Evolutionary conservation across 768 basidiomycete species (phyloP), one percentile per base, ranked within the genome.

Genomic region (Xerocomellus amylosporus): DNA sequence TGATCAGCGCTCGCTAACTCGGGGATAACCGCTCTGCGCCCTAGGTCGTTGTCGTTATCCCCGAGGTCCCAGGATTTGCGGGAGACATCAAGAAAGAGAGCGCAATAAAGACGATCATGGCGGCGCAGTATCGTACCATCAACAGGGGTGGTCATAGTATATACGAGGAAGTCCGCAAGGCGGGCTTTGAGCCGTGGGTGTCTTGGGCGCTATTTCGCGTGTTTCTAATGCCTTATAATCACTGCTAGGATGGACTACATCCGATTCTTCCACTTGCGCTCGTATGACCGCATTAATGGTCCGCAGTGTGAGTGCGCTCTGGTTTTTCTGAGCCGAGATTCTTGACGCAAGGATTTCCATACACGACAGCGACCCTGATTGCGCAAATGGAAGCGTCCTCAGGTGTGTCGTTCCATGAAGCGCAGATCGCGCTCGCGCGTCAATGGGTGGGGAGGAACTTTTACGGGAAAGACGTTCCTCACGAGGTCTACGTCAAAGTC

Each of bases 51-150:
- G 82, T 98, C 14, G 73, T 87, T 19, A 88, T 98, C 48, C 96
- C 95, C 0, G 94, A 96, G 67, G 79, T 97, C 2, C 95, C 95
- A 14, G 94, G 87, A 1, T 97, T 98, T 70, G 78, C 92, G 1
- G 88, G 95, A 3, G 84, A 93, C 67, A 78, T 97, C 67, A 88
- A 85, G 74, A 74, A 71, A 44, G 84, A 82, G 54, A 66, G 71
- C 0, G 72, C 86, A 2, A 61, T 93, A 51, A 85, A 88, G 75
- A 88, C 75, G 8, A 95, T 97, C 69, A 86, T 96, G 87, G 92
- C 85, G 10, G 93, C 86, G 1, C 88, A 90, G 64, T 91, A 88
- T 65, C 81, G 91, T 40, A 89, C 89, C 0, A 95, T 98, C 61
- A 95, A 94, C 66, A 83, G 94, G 20, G 94, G 94, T 7, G 91